Base-by-base conservation (phyloP, 2,329 filamentous ascomycete species). In the Aspergillus fijiensis region DNA sequence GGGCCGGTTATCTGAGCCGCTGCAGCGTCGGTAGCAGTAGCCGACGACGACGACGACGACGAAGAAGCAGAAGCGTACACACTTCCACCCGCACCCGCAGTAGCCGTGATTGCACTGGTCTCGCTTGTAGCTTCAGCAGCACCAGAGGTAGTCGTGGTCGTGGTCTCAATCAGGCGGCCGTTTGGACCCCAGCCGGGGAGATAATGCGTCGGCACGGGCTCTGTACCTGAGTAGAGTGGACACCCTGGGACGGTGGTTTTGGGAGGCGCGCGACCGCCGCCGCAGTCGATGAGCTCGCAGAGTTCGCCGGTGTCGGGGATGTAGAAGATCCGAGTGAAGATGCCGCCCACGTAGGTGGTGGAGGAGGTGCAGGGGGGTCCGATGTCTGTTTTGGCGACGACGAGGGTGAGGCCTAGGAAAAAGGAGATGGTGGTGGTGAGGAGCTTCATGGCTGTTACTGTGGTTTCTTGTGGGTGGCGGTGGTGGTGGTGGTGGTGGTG, bases 231-330 rank as follows among this genome's bases (percentile, higher is more conserved):
- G 58, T 72, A 72, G 9, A 23, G 21, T 0, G 69, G 66, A 49
- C 87, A 90, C 2, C 87, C 87, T 0, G 87, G 87, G 23, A 86
- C 82, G 27, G 80, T 82, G 16, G 83, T 85, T 78, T 86, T 89
- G 61, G 85, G 83, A 3, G 87, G 85, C 9, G 86, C 87, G 50
- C 83, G 81, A 58, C 87, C 87, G 64, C 87, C 87, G 60, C 87
- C 87, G 74, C 87, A 89, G 81, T 89, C 87, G 65, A 87, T 80
- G 62, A 85, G 70, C 11, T 79, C 78, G 80, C 87, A 89, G 70
- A 89, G 78, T 77, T 89, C 86, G 70, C 86, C 85, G 19, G 82
- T 85, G 65, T 76, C 85, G 2, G 86, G 86, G 56, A 87, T 82
- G 73, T 85, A 89, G 79, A 80, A 89, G 63, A 72, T 65, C 62